A percentile compares a stretch with the other conserved stretches of the same genome.
These are phyloP conservation scores for Backusella tuberculispora DNA, from an alignment of 192 early-diverging fungal species.

Conservation along the genomic window DNA sequence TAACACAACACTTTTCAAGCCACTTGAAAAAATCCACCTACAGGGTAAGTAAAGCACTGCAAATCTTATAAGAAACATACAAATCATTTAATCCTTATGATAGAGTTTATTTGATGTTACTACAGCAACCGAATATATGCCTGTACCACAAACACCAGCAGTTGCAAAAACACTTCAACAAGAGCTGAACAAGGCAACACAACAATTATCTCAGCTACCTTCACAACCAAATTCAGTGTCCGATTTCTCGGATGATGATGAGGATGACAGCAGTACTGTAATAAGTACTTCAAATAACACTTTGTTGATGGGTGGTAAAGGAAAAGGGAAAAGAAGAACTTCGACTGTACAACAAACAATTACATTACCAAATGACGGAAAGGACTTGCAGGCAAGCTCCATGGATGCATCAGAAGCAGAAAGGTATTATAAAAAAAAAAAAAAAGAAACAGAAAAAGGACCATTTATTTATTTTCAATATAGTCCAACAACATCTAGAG, in stretches of 20 bases:
- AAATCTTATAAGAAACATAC: background rate
- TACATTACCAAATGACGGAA: background rate
- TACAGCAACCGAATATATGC: slow-evolving; percentile 1
- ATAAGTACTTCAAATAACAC: background rate
- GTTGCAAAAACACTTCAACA: slow-evolving; percentile 14
- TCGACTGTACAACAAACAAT: slow-evolving; percentile 8
- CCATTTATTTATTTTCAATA: background rate
- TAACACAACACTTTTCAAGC: background rate
- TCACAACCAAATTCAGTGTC: slow-evolving; percentile 35
- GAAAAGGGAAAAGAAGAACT: slow-evolving; percentile 32
- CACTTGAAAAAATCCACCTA: slow-evolving; percentile 6
- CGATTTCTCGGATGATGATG: slow-evolving; percentile 38
- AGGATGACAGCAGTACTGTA: background rate
- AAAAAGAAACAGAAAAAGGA: background rate
- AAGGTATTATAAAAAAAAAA: background rate
- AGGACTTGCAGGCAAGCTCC: slow-evolving; percentile 14
- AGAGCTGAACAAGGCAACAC: slow-evolving; percentile 28
- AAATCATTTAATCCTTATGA: background rate
- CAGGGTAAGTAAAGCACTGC: slow-evolving; percentile 1
- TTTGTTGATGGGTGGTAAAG: slow-evolving; percentile 20
- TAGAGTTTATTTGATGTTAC: slow-evolving; percentile 37
- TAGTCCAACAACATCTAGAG: background rate
- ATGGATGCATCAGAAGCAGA: slow-evolving; percentile 14
- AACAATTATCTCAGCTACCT: slow-evolving; percentile 24
- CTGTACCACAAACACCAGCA: background rate